Evolutionary conservation across 139 green algal genomes (phyloP), one percentile per base, ranked within the genome.

Genomic region (Pleodorina starrii): DNA sequence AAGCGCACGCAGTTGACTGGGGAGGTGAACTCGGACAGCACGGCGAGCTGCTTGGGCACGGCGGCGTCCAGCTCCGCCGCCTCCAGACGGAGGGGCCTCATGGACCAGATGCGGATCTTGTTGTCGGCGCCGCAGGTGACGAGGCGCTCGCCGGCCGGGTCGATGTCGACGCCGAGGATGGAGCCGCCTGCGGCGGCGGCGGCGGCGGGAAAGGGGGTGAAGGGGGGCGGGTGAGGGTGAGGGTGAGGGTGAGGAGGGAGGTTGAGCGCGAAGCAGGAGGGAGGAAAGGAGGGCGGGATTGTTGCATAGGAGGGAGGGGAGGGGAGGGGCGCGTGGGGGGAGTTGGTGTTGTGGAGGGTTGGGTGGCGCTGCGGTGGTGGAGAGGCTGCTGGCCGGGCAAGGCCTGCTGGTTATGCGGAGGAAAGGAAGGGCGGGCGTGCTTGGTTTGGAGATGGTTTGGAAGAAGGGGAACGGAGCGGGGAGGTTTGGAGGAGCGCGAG

Each of bases 1-100:
- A 98, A 99, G 29, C 96, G 92, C 35, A 96, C 96, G 12, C 95
- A 92, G 88, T 98, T 99, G 46, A 99, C 95, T 2, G 94, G 83
- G 0, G 81, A 86, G 16, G 86, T 92, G 86, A 98, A 96, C 79
- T 98, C 96, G 12, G 66, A 77, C 27, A 99, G 90, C 14, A 92
- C 96, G 10, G 96, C 96, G 36, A 99, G 93, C 71, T 96, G 85
- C 72, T 93, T 95, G 27, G 94, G 94, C 16, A 84, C 78, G 14
- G 78, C 69, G 29, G 29, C 40, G 84, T 96, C 92, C 21, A 73
- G 66, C 82, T 98, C 96, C 40, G 85, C 77, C 10, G 83, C 78
- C 32, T 90, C 85, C 51, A 96, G 91, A n/a, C 96, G 71, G 21
- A 97, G 80, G 4, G 95, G 89, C 12, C 63, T 35, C 80, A 98